Evolutionary conservation across 768 basidiomycete genomes (phyloP).

Genomic region (Boletus vermiculosoides): DNA sequence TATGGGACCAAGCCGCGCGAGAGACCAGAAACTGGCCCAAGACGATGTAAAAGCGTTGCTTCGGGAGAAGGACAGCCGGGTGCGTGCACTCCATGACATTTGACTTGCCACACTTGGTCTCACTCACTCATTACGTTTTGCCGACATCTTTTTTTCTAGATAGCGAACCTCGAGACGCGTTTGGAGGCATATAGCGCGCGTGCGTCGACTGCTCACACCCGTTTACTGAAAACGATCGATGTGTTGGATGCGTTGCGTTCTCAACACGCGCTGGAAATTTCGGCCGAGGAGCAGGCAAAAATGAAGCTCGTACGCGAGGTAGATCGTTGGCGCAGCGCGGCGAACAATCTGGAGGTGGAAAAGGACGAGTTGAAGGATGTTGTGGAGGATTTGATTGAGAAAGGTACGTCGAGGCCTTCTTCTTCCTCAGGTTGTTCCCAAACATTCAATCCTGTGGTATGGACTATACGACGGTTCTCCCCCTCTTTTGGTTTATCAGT

Average conservation of each 20-base stretch:
- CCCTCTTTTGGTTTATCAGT: conserved; percentile 32
- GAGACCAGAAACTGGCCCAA: conserved; percentile 18
- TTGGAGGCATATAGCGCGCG: conserved; percentile 39
- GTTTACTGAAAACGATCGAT: conserved; percentile 50
- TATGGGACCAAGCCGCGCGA: conserved; percentile 27
- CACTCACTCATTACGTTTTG: not conserved
- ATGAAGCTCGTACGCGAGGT: conserved; percentile 39
- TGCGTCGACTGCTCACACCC: conserved; percentile 43
- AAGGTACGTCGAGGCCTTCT: conserved; percentile 43
- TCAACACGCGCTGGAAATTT: conserved; percentile 42
- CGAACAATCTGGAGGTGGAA: conserved; percentile 43
- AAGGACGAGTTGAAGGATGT: conserved; percentile 54
- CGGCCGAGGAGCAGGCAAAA: conserved; percentile 32
- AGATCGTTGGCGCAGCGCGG: conserved; percentile 32
- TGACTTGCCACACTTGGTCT: not conserved
- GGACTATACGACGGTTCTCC: not conserved
- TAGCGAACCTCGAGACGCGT: conserved; percentile 30
- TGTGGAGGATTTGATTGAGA: conserved; percentile 52
- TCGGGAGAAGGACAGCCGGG: conserved; percentile 30
- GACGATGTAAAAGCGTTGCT: conserved; percentile 20
- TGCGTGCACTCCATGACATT: conserved; percentile 6
- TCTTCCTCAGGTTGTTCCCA: not conserved
- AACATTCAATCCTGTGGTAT: conserved; percentile 4
- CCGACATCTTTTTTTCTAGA: conserved; percentile 17
- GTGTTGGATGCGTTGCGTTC: conserved; percentile 44